Evolutionary conservation across 2,329 filamentous ascomycete genomes (phyloP).

Genomic region (Colletotrichum endophyticum): DNA sequence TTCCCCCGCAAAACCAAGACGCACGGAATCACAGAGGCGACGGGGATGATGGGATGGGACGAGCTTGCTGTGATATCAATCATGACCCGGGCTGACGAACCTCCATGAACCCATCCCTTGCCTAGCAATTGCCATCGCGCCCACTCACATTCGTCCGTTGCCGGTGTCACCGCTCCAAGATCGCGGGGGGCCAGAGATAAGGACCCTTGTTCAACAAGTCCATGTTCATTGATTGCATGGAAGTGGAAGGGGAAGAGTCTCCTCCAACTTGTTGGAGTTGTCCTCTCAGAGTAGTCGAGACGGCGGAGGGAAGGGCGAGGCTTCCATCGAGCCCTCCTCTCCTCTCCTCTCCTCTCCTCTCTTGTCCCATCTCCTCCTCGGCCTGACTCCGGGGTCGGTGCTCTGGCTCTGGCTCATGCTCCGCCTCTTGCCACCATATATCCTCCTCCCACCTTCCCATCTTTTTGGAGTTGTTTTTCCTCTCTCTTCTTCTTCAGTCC

Average conservation of each 20-base stretch:
- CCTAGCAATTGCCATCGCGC: background rate
- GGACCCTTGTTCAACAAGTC: background rate
- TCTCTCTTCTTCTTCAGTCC: background rate
- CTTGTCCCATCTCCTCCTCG: background rate
- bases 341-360: background rate
- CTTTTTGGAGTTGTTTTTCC: background rate
- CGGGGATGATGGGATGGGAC: background rate
- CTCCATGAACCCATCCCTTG: background rate
- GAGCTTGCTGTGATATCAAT: background rate
- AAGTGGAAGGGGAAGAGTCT: background rate
- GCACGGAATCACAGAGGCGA: constrained; percentile 11
- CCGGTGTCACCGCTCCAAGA: constrained; percentile 19
- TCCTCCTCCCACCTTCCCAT: constrained; percentile 9
- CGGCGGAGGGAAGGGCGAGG: background rate
- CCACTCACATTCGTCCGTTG: background rate
- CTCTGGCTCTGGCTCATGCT: background rate
- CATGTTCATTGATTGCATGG: background rate
- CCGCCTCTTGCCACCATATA: constrained; percentile 20
- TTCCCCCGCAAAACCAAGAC: constrained; percentile 18
- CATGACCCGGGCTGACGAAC: background rate
- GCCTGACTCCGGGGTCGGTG: constrained; percentile 16
- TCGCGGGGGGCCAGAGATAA: constrained; percentile 19
- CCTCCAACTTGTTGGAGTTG: background rate
- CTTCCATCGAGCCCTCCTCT: background rate
- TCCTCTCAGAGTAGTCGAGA: background rate